Percentiles rank a stretch among this genome's conserved stretches.
These are phyloP conservation scores for Coniochaeta prunicola DNA, from an alignment of 2,329 filamentous ascomycete genomes.

Conservation along the genomic window DNA sequence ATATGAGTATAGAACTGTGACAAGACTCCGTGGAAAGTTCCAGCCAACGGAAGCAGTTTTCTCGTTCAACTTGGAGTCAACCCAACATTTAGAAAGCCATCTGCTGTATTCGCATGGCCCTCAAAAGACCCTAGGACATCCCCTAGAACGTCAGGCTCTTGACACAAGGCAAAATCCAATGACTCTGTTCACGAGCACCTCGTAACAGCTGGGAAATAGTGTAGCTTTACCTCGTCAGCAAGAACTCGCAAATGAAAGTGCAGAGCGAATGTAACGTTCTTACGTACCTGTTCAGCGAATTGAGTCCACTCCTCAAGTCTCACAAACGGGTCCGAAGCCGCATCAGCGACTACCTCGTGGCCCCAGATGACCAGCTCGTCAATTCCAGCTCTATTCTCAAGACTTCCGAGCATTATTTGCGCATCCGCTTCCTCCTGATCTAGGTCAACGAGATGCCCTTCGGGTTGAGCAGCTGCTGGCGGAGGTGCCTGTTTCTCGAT, in stretches of 20 bases:
- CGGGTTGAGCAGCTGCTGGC: constrained; percentile 18
- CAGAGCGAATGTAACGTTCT: not conserved
- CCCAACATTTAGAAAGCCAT: too few species aligned
- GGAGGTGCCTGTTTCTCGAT: constrained; percentile 32
- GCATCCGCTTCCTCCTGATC: constrained; percentile 37
- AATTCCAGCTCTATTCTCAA: constrained; percentile 63
- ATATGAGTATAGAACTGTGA: too few species aligned
- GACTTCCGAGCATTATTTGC: constrained; percentile 40
- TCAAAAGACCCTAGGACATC: not conserved
- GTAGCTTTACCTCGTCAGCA: constrained; percentile 21
- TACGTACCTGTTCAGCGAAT: constrained; percentile 45
- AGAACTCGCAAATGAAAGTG: constrained; percentile 34
- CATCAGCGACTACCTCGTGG: constrained; percentile 61
- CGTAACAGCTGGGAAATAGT: constrained; percentile 19
- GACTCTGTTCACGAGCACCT: not conserved
- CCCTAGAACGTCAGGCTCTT: not conserved
- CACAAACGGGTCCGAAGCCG: constrained; percentile 59
- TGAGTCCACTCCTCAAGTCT: constrained; percentile 76
- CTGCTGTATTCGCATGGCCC: too few species aligned
- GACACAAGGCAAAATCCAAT: not conserved
- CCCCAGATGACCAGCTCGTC: constrained; percentile 76
- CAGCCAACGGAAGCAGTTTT: too few species aligned
- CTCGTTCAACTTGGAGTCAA: too few species aligned
- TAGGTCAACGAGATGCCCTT: constrained; percentile 33
- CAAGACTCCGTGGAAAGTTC: too few species aligned